Evolutionary conservation across 2,329 filamentous ascomycete genomes (phyloP).

Genomic region (Verticillium tricorpus): DNA sequence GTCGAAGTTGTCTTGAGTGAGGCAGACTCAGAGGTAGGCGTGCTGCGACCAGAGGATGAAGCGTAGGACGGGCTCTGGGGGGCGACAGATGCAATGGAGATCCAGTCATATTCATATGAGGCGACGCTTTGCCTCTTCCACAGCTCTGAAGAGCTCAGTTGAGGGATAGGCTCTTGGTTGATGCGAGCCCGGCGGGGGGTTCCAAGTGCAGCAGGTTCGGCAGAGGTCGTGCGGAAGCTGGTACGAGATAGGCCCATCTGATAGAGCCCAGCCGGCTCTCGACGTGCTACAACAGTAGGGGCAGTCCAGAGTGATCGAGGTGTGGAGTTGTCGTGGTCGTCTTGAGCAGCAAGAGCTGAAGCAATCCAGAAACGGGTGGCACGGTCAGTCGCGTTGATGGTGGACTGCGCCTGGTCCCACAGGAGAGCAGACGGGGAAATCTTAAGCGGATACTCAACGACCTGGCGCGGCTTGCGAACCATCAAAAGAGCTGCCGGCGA

Average conservation of each 20-base stretch:
- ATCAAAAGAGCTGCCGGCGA: neutral
- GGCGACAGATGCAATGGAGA: slow-evolving; percentile 2
- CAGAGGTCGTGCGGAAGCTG: neutral
- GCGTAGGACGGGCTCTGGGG: slow-evolving; percentile 3
- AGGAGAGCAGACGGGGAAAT: neutral
- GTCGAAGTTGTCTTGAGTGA: neutral
- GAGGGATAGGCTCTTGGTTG: slow-evolving; percentile 20
- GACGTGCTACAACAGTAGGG: neutral
- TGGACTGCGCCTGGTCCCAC: neutral
- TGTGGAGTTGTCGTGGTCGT: neutral
- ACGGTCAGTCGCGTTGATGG: neutral
- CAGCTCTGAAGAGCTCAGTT: slow-evolving; percentile 26
- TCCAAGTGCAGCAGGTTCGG: neutral
- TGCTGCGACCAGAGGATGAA: slow-evolving; percentile 3
- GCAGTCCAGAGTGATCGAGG: neutral
- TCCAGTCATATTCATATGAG: slow-evolving; percentile 15
- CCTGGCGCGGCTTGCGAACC: neutral
- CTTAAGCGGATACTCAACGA: neutral
- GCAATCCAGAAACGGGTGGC: neutral
- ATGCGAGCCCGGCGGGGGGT: slow-evolving; percentile 17
- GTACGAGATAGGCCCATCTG: slow-evolving; percentile 13
- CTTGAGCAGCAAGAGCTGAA: neutral
- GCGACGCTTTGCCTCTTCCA: slow-evolving; percentile 19
- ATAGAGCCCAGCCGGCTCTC: slow-evolving; percentile 10
- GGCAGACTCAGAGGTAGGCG: neutral